These are phyloP conservation scores for Thielaviopsis euricoi DNA, from an alignment of 2,329 filamentous ascomycete genomes.

Conservation along the genomic window DNA sequence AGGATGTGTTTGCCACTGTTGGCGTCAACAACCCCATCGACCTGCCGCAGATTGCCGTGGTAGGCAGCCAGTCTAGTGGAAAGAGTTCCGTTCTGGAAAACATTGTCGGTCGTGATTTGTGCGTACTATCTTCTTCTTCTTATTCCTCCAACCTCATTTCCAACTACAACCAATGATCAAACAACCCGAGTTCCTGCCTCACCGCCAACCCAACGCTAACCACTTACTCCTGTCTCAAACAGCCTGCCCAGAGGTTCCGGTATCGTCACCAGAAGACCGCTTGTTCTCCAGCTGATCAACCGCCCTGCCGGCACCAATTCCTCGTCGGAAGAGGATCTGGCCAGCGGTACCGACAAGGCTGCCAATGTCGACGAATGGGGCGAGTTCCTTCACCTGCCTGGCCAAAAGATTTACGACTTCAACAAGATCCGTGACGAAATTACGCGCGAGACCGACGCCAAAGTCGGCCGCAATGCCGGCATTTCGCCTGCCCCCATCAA, in stretches of 20 bases:
- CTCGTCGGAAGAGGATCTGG: slow-evolving; percentile 46
- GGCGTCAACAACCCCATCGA: slow-evolving; percentile 99
- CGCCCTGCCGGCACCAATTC: slow-evolving; percentile 62
- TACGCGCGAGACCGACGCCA: slow-evolving; percentile 85
- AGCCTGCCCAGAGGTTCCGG: slow-evolving; percentile 93
- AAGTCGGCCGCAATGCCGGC: slow-evolving; percentile 89
- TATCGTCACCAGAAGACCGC: slow-evolving; percentile 89
- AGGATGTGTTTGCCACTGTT: slow-evolving; percentile 97
- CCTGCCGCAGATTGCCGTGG: slow-evolving; percentile 92
- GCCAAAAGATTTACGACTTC: slow-evolving; percentile 96
- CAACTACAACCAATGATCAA: not conserved
- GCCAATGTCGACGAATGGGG: slow-evolving; percentile 95
- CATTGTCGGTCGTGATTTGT: slow-evolving; percentile 98
- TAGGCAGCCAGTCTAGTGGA: slow-evolving; percentile 95
- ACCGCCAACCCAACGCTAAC: slow-evolving; percentile 10
- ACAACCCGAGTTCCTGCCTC: slow-evolving; percentile 11
- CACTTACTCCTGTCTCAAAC: slow-evolving; percentile 16
- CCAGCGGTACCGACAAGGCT: slow-evolving; percentile 59
- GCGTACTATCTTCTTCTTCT: slow-evolving; percentile 25
- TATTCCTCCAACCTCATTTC: slow-evolving; percentile 9
- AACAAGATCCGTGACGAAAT: slow-evolving; percentile 98
- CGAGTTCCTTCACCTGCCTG: slow-evolving; percentile 94
- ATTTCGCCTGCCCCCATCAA: slow-evolving; percentile 97
- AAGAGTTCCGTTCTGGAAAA: slow-evolving; percentile 99
- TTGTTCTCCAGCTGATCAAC: slow-evolving; percentile 97